Base-by-base conservation (phyloP, 177 flowering plant species). In the Vitis hybrid region DNA sequence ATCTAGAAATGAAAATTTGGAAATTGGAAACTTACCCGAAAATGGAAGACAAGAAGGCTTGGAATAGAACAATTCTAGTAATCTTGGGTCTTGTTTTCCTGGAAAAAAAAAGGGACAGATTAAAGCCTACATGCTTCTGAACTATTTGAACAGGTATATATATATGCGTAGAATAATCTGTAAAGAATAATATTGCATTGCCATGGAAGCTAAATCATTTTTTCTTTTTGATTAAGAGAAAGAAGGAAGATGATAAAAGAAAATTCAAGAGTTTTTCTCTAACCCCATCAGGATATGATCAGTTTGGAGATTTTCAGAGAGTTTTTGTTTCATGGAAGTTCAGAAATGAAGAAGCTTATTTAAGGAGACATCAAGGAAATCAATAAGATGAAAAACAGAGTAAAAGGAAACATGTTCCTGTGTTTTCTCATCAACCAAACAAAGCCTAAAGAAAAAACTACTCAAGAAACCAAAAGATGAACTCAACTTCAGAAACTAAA, bases 61-160 rank as follows among this genome's bases (percentile, higher is more conserved):
- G 89, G 69, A 85, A 78, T 23, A 91, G 74, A 60, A 91, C 71
- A 0, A 69, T 9, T 69, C 49, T 45, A 0, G 93, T 92, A 61
- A 94, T 78, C 79, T 60, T 84, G 11, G 89, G 87, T 55, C 85
- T 81, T 7, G 86, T 85, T 66, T 85, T 88, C 86, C 99, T 94
- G 80, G 12, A 74, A 14, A 66, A 55, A 23, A 26, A 66, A 66
- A 7, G 1, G 69, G 32, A 66, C 10, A 64, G 15, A 39, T 17
- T 51, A 17, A 39, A n/a, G 32, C 7, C 26, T 61, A 21, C 13
- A 10, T 23, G 11, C 34, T 10, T 10, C 11, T 10, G 11, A 13
- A 61, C 7, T 23, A 61, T 14, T 9, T 9, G 26, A 57, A 10
- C 11, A 18, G 6, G 60, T 26, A 26, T 26, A 26, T 26, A 26